Evolutionary conservation across 768 basidiomycete genomes (phyloP), one percentile per base, ranked within the genome.

Genomic region (Lyophyllum atratum): DNA sequence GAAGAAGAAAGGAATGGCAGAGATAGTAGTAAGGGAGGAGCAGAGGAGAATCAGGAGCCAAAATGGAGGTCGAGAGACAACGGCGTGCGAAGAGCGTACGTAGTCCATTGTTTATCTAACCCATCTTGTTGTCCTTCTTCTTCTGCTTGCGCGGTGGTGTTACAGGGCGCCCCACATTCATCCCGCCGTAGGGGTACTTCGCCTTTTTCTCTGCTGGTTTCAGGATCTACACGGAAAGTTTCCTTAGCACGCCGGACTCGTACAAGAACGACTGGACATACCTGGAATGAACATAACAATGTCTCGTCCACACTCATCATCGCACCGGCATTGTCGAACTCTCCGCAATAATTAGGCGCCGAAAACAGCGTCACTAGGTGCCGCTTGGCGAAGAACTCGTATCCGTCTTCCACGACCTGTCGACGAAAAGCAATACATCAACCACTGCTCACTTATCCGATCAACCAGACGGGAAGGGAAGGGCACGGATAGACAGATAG

Each of bases 301-400:
- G 96, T 97, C 76, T 98, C 96, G 67, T 98, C 96, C 42, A 99
- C 96, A 67, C 92, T 95, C 96, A 98, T 99, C 96, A 99, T 99
- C 31, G 96, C 96, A 34, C 96, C 96, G 4, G 96, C 95, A 72
- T 99, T 99, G 74, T 99, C 96, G 68, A 99, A 99, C 78, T 98
- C 92, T 61, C 93, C 91, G 65, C 90, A 93, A 68, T 93, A 93
- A 78, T 93, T 93, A 57, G 96, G 96, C 50, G 96, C 96, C 22
- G 94, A 96, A 79, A 98, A 98, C 44, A 98, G 73, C 42, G 96
- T 98, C 63, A 98, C 96, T 63, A 98, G 75, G 77, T 96, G 95
- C 63, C 96, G 83, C 77, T 98, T 98, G 45, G 95, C 95, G 68
- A 98, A 98, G 76, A 98, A 98, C 72, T 98, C 96, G 73, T 98